Conservation (phyloP, 306 rosid genomes). For the Cotoneaster glaucophyllus region DNA sequence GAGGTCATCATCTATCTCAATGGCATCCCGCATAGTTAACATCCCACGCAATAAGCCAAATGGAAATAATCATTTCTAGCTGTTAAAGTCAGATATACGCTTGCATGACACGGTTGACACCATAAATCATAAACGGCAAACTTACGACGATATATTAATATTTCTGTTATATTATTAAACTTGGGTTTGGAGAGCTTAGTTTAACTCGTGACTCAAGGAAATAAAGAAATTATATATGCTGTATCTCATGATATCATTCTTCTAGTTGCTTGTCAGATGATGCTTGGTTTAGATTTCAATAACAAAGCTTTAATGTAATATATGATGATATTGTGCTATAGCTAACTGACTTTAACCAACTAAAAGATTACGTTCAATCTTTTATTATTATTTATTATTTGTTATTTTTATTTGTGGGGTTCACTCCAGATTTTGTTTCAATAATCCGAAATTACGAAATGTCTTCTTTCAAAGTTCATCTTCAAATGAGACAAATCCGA, state of each 20-base stretch:
- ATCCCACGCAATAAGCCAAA: conserved; percentile 4
- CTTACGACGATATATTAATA: background rate
- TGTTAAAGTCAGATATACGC: background rate
- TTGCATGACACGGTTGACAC: background rate
- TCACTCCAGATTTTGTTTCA: too few relatives aligned
- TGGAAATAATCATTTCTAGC: background rate
- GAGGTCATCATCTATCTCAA: conserved; percentile 71
- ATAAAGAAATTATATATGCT: background rate
- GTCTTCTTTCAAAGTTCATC: too few relatives aligned
- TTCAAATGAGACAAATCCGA: too few relatives aligned
- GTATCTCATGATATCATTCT: background rate
- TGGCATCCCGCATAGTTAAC: conserved; percentile 40
- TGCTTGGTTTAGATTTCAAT: background rate
- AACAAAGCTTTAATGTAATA: background rate
- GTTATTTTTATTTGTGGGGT: too few relatives aligned
- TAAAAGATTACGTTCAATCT: background rate
- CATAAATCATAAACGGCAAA: background rate
- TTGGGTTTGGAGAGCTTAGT: background rate
- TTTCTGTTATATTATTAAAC: too few relatives aligned
- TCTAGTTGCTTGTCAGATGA: background rate
- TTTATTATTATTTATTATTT: too few relatives aligned
- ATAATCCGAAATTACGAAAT: too few relatives aligned
- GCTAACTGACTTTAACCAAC: background rate
- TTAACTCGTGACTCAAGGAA: background rate
- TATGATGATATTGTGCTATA: background rate